Percentiles rank a stretch among this genome's conserved stretches.
Evolutionary conservation across 768 basidiomycete genomes (phyloP).

Genomic region (Kwoniella sp.): DNA sequence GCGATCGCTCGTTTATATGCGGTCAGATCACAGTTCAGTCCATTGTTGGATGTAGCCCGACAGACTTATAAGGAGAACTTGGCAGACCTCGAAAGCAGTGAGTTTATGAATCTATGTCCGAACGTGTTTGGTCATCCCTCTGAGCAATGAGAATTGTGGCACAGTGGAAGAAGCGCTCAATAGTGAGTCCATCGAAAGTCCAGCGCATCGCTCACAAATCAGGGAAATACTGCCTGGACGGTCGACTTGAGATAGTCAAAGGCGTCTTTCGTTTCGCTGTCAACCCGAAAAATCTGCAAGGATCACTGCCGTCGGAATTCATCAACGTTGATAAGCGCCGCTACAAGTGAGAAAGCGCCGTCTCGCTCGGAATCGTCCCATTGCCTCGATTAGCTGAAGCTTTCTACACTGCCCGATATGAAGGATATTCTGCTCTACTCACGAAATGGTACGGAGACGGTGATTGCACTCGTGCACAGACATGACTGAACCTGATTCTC

Average conservation of each 20-base stretch:
- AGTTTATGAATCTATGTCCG: no score
- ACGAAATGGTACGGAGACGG: constrained; percentile 70
- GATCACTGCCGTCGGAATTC: constrained; percentile 27
- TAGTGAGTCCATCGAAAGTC: not conserved
- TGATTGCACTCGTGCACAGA: constrained; percentile 7
- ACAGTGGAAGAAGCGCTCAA: constrained; percentile 5
- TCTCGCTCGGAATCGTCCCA: no score
- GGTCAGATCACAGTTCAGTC: constrained; percentile 80
- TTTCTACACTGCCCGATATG: constrained; percentile 40
- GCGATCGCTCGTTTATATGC: constrained; percentile 67
- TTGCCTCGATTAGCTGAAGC: no score
- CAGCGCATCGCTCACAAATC: not conserved
- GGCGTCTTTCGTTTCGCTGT: constrained; percentile 35
- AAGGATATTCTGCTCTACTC: constrained; percentile 73
- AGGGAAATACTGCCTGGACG: constrained; percentile 27
- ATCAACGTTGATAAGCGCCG: constrained; percentile 43
- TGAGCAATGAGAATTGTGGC: not conserved
- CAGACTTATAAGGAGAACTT: constrained; percentile 94
- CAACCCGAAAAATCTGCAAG: constrained; percentile 28
- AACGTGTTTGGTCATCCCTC: no score
- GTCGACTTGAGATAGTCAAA: constrained; percentile 25
- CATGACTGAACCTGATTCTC: no score
- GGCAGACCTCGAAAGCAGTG: constrained; percentile 66
- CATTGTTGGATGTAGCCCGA: constrained; percentile 87
- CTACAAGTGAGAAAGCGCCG: constrained; percentile 24